Evolutionary conservation across 2,329 filamentous ascomycete genomes (phyloP).

Genomic region (Achaetomium macrosporum): DNA sequence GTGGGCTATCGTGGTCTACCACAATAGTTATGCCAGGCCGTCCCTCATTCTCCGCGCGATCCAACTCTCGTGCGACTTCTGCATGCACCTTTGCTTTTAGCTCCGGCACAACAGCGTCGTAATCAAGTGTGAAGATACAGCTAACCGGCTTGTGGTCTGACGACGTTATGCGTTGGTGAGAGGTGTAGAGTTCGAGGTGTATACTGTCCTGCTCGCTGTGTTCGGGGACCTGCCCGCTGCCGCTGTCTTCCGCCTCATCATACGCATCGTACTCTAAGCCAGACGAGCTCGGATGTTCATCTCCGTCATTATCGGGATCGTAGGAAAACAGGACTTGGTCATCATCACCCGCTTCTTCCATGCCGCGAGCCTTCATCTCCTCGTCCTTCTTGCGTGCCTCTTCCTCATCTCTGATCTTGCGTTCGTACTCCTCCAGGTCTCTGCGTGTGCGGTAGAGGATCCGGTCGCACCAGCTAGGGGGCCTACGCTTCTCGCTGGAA

Average conservation of each 20-base stretch:
- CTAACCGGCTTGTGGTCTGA: constrained; percentile 93
- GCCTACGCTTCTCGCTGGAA: constrained; percentile 86
- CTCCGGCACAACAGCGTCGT: constrained; percentile 79
- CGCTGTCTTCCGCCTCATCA: constrained; percentile 48
- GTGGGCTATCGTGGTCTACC: constrained; percentile 55
- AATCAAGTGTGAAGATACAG: constrained; percentile 76
- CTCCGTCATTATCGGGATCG: constrained; percentile 70
- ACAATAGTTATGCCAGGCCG: constrained; percentile 78
- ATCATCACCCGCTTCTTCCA: constrained; percentile 67
- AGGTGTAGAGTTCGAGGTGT: constrained; percentile 64
- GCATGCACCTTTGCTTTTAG: constrained; percentile 78
- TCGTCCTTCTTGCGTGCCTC: constrained; percentile 67
- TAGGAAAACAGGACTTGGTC: constrained; percentile 87
- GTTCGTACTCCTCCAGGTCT: constrained; percentile 62
- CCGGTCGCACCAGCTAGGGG: constrained; percentile 95
- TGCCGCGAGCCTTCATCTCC: constrained; percentile 75
- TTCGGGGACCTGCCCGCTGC: constrained; percentile 46
- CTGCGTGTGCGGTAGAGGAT: constrained; percentile 77
- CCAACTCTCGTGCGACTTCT: constrained; percentile 81
- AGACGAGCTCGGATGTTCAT: constrained; percentile 36
- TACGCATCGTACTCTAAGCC: constrained; percentile 58
- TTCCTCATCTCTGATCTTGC: constrained; percentile 56
- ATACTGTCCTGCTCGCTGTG: constrained; percentile 54
- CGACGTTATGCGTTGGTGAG: constrained; percentile 82
- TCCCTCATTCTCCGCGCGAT: constrained; percentile 86